phyloP scores from a whole-genome alignment of 495 filamentous ascomycete genomes.

The Endocarpon pusillum region DNA sequence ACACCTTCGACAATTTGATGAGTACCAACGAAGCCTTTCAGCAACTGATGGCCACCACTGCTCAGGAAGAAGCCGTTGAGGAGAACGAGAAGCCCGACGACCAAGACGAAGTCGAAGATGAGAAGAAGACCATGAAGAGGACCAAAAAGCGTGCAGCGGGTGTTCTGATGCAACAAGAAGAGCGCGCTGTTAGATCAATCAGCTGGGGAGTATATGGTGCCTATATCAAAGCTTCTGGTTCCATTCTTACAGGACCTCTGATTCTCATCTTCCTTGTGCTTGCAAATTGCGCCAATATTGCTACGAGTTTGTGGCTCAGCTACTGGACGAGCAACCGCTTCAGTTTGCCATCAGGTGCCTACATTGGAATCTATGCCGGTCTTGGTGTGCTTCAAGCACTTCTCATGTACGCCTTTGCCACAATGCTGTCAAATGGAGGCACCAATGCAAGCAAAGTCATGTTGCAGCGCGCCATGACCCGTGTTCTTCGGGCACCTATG shows the following conservation, averaged over 20 bases:
- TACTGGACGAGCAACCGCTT: constrained; percentile 76
- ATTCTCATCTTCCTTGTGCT: constrained; percentile 48
- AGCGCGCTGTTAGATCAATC: constrained; percentile 65
- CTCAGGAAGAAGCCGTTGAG: constrained; percentile 47
- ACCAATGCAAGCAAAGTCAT: constrained; percentile 70
- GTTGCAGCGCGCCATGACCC: constrained; percentile 61
- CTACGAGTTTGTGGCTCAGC: constrained; percentile 78
- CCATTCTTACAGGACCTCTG: constrained; percentile 46
- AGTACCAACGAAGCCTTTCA: constrained; percentile 53
- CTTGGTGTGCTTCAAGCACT: constrained; percentile 56
- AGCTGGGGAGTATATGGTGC: constrained; percentile 67
- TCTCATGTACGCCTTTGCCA: constrained; percentile 63
- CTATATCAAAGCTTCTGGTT: constrained; percentile 68
- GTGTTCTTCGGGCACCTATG: constrained; percentile 81
- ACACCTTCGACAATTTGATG: constrained; percentile 81
- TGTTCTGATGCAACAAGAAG: constrained; percentile 80
- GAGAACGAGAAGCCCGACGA: constrained; percentile 24
- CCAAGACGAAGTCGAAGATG: constrained; percentile 28
- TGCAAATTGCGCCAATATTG: constrained; percentile 68
- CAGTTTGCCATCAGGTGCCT: constrained; percentile 36
- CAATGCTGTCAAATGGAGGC: constrained; percentile 42
- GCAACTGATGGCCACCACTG: constrained; percentile 66
- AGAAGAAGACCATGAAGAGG: constrained; percentile 36
- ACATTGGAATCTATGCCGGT: constrained; percentile 76
- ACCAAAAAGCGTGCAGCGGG: constrained; percentile 39